Base-by-base conservation (phyloP, 2,329 filamentous ascomycete genomes). In the Neopestalotiopsis sp. region DNA sequence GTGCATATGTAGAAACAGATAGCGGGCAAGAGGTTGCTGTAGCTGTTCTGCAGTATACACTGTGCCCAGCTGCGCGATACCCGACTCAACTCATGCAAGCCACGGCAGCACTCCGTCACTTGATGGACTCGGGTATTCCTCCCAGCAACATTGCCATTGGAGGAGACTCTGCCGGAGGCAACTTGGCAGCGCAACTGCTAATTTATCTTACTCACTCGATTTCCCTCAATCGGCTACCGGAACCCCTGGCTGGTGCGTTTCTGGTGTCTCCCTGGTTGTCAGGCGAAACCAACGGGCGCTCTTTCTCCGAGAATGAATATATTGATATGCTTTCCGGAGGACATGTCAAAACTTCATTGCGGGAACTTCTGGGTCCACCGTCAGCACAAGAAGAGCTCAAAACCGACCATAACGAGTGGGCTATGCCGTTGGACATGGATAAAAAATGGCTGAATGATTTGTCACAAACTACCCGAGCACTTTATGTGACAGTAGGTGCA, bases 111-210 rank as follows among this genome's bases (percentile, higher is more conserved):
- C 73, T 82, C 5, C 71, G 73, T 1, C 72, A 76, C n/a, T 57
- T 82, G 1, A 70, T 81, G 1, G 69, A 71, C 0, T 69, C 73
- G 1, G 81, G 80, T 3, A 69, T 80, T 59, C 56, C 56, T 5
- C 75, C 80, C 0, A 66, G 70, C 2, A 73, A 81, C 63, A 72
- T 82, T 12, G 70, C 80, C 61, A 65, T 82, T 9, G 80, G 80
- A 3, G 79, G 79, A 3, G 80, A 82, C 64, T 81, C 80, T 12
- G 79, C 79, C 0, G 80, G 80, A 14, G 80, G 76, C 0, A 81
- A 81, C 67, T 62, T 82, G 40, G 74, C 77, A 0, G 70, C 73
- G 12, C 77, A 79, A 69, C 65, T 81, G 6, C 69, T 81, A 10
- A 69, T 75, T 10, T 80, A 82, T 62, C 56, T 81, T 2, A 53